Evolutionary conservation across 768 basidiomycete species (phyloP).

Genomic region (Erythrobasidium yunnanense): DNA sequence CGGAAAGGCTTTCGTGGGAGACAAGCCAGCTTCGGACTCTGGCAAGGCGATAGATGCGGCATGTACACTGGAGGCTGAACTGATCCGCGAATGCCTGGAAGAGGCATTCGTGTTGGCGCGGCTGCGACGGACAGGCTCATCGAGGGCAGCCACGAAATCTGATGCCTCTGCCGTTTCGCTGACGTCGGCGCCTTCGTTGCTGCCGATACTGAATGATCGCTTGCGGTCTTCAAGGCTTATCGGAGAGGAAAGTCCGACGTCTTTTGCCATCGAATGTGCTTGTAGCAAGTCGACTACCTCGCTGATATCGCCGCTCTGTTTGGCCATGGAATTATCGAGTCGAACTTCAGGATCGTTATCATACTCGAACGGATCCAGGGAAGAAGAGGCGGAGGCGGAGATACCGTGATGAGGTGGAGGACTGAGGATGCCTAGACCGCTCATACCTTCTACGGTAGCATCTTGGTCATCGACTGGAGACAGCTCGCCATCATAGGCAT

Average conservation of each 20-base stretch:
- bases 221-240: conserved; percentile 31
- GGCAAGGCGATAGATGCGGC: conserved; percentile 2
- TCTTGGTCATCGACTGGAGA: neutral
- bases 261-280: neutral
- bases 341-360: neutral
- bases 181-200: neutral
- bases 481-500: neutral
- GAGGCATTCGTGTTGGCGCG: neutral
- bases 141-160: neutral
- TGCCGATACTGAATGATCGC: neutral
- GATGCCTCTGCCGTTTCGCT: neutral
- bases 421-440: conserved; percentile 32
- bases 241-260: conserved; percentile 33
- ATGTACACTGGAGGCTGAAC: neutral
- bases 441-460: conserved; percentile 25
- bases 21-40: neutral
- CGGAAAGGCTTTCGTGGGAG: neutral
- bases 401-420: neutral
- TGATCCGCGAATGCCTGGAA: neutral
- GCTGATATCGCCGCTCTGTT: conserved; percentile 31
- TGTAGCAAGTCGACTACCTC: conserved; percentile 33
- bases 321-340: neutral
- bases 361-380: conserved; percentile 24
- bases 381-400: conserved; percentile 12
- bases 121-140: neutral